Percentiles rank a stretch among this genome's conserved stretches.
These are phyloP conservation scores for Metschnikowia orientalis DNA, from an alignment of 805 yeast species.

Conservation along the genomic window DNA sequence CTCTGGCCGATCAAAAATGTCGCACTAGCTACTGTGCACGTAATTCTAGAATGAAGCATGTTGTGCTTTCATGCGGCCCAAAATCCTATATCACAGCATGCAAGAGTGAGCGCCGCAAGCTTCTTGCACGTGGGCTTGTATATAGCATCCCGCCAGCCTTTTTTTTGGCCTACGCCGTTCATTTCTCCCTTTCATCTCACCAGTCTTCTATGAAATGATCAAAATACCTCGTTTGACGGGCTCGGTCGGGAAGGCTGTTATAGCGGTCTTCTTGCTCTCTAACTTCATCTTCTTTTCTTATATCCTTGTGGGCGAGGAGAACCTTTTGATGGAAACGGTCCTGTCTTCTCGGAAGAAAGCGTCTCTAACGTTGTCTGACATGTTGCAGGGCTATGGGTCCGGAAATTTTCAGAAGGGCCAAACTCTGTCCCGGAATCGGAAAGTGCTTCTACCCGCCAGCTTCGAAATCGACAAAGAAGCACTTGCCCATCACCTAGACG, in stretches of 20 bases:
- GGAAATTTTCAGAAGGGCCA: neutral
- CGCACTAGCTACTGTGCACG: too few relatives aligned
- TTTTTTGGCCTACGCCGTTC: too few relatives aligned
- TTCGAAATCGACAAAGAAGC: conserved; percentile 5
- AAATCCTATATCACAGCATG: too few relatives aligned
- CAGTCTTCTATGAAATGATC: too few relatives aligned
- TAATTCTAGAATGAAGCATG: too few relatives aligned
- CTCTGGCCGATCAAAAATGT: too few relatives aligned
- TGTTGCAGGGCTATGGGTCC: conserved; percentile 4
- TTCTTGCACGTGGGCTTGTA: too few relatives aligned
- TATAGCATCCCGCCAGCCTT: too few relatives aligned
- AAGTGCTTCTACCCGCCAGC: conserved; percentile 11
- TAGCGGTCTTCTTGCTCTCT: conserved; percentile 1
- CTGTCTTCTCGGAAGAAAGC: conserved; percentile 1
- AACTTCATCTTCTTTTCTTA: neutral
- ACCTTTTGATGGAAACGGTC: neutral
- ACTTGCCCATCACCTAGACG: conserved; percentile 4
- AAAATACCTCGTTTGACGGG: conserved; percentile 2
- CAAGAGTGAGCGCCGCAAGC: too few relatives aligned
- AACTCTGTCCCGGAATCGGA: conserved; percentile 3
- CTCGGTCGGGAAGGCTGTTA: neutral
- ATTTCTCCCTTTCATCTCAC: too few relatives aligned
- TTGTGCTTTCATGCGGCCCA: too few relatives aligned
- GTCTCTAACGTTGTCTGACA: neutral
- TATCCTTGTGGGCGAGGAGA: conserved; percentile 1